A percentile compares a stretch with the other conserved stretches of the same genome.
phyloP scores from a whole-genome alignment of 768 basidiomycete species.

The Fistulinella prunicolor region DNA sequence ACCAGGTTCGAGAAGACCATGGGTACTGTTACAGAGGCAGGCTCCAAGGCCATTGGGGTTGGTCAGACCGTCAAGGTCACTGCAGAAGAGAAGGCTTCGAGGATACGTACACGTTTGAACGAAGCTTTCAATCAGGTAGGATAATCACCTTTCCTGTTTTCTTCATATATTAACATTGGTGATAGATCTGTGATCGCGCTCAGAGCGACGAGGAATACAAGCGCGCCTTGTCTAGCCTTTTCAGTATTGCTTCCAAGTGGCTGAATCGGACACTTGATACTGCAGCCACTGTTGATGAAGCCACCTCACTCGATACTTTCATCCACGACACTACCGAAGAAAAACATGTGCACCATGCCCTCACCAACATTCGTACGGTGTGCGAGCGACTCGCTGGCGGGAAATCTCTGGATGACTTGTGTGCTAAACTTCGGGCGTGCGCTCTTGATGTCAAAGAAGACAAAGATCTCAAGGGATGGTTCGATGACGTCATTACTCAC shows the following conservation, averaged over 20 bases:
- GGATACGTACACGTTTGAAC: constrained; percentile 42
- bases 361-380: constrained; percentile 39
- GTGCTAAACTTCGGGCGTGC: constrained; percentile 40
- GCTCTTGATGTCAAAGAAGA: constrained; percentile 52
- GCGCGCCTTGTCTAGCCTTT: constrained; percentile 53
- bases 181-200: constrained; percentile 61
- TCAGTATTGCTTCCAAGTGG: constrained; percentile 56
- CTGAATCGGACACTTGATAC: constrained; percentile 50
- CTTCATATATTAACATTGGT: background rate
- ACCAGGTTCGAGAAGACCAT: constrained; percentile 63
- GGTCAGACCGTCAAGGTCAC: constrained; percentile 43
- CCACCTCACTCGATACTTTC: constrained; percentile 50
- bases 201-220: constrained; percentile 60
- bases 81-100: constrained; percentile 43
- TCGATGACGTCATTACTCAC: constrained; percentile 50
- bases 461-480: constrained; percentile 49
- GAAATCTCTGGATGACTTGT: constrained; percentile 50
- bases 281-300: constrained; percentile 41
- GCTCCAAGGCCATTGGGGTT: constrained; percentile 54
- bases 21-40: constrained; percentile 59
- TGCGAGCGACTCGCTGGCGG: constrained; percentile 51
- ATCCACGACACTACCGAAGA: constrained; percentile 62
- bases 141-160: background rate
- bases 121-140: constrained; percentile 53
- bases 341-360: constrained; percentile 55